These are phyloP conservation scores for Carex parvula DNA, from an alignment of 176 grass and related monocot species.

Conservation along the genomic window DNA sequence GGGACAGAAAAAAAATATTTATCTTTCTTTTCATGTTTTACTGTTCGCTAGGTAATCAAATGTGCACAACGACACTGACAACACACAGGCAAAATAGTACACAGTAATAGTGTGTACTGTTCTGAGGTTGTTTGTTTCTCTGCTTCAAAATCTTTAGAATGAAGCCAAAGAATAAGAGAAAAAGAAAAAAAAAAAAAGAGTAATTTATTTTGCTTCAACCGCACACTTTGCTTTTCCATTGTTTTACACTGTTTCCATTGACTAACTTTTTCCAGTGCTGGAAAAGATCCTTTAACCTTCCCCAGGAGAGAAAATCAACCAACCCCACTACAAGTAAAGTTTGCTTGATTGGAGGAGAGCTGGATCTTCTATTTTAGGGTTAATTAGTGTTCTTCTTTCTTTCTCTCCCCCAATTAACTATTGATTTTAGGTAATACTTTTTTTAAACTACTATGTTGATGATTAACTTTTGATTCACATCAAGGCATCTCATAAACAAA, in stretches of 20 bases:
- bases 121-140: neutral
- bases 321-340: slow-evolving; percentile 14
- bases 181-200: neutral
- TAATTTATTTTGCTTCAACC: slow-evolving; percentile 24
- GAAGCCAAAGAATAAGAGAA: slow-evolving; percentile 1
- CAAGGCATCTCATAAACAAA: neutral
- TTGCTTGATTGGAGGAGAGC: slow-evolving; percentile 14
- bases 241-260: slow-evolving; percentile 14
- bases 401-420: neutral
- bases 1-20: neutral
- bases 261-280: neutral
- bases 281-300: slow-evolving; percentile 22
- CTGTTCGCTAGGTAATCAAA: slow-evolving; percentile 10
- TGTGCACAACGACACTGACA: neutral
- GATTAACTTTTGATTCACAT: neutral
- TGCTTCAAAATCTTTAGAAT: slow-evolving; percentile 17
- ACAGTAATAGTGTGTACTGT: neutral
- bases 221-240: slow-evolving; percentile 23
- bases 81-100: slow-evolving; percentile 4
- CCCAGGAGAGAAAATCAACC: slow-evolving; percentile 18
- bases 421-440: neutral
- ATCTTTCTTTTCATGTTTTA: neutral
- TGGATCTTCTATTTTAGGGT: neutral
- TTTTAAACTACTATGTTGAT: neutral
- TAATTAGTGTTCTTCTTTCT: neutral